Percentiles rank a stretch among this genome's conserved stretches.
phyloP scores from a whole-genome alignment of 1,139 yeast genomes.

The Candida freyschussii region DNA sequence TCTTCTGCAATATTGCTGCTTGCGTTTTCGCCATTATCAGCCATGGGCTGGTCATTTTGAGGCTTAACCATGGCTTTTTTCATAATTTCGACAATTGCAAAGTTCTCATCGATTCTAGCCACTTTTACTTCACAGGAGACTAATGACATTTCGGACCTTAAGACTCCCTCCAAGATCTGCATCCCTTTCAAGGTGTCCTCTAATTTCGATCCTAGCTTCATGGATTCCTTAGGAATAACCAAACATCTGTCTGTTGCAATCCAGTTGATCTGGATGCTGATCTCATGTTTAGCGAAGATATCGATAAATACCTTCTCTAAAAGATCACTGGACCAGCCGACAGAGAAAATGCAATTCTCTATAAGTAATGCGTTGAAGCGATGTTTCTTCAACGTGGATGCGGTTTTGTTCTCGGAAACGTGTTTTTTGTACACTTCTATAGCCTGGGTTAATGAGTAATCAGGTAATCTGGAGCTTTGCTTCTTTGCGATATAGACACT shows the following conservation, averaged over 20 bases:
- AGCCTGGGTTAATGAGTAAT: slow-evolving; percentile 27
- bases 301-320: slow-evolving; percentile 34
- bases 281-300: slow-evolving; percentile 25
- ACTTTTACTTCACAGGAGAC: too few species aligned
- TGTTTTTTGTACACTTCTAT: slow-evolving; percentile 29
- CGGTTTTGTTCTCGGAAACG: slow-evolving; percentile 25
- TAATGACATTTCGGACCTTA: too few species aligned
- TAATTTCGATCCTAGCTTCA: too few species aligned
- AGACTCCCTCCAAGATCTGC: too few species aligned
- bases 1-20: too few species aligned
- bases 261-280: slow-evolving; percentile 33
- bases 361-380: slow-evolving; percentile 48
- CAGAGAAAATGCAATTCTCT: slow-evolving; percentile 50
- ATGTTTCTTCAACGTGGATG: slow-evolving; percentile 8
- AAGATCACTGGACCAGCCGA: slow-evolving; percentile 43
- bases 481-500: slow-evolving; percentile 56
- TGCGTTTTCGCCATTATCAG: too few species aligned
- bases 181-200: too few species aligned
- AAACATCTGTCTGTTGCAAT: slow-evolving; percentile 41
- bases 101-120: slow-evolving; percentile 24
- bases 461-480: slow-evolving; percentile 30
- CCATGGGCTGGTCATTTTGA: too few species aligned
- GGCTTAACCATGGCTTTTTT: not conserved
- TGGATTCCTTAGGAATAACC: slow-evolving; percentile 35
- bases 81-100: slow-evolving; percentile 3